A percentile compares a stretch with the other conserved stretches of the same genome.
These are phyloP conservation scores for Aphanoascus verrucosus DNA, from an alignment of 2,329 filamentous ascomycete genomes.

Conservation along the genomic window DNA sequence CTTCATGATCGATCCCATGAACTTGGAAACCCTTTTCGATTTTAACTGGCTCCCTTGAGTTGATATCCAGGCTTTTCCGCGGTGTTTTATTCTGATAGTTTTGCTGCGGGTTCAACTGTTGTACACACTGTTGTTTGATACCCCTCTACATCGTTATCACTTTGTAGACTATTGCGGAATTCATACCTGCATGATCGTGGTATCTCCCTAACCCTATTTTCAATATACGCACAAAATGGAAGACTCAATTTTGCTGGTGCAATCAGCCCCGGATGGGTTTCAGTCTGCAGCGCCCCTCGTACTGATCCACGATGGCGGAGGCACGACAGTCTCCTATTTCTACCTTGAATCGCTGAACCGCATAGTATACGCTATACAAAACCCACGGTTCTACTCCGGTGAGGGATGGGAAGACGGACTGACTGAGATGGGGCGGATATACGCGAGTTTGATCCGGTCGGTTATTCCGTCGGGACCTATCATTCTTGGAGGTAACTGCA, in stretches of 20 bases:
- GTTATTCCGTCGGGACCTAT: conserved; percentile 15
- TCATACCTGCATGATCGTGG: too few species aligned
- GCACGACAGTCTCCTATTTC: conserved; percentile 50
- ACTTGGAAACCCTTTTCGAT: too few species aligned
- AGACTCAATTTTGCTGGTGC: conserved; percentile 14
- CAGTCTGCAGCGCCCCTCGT: conserved; percentile 37
- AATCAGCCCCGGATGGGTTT: conserved; percentile 9
- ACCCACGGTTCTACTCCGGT: conserved; percentile 43
- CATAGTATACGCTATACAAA: conserved; percentile 45
- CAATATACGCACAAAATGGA: too few species aligned
- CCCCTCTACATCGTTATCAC: too few species aligned
- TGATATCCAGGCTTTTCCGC: too few species aligned
- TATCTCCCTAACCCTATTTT: too few species aligned
- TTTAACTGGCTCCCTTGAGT: too few species aligned
- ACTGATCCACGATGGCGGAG: conserved; percentile 52
- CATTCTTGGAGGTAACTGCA: conserved; percentile 16
- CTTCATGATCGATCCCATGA: too few species aligned
- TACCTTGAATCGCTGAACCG: conserved; percentile 43
- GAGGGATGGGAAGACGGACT: conserved; percentile 44
- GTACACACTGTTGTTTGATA: too few species aligned
- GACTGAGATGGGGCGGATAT: conserved; percentile 45
- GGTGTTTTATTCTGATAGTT: too few species aligned
- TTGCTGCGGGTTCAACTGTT: too few species aligned
- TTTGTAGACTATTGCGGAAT: too few species aligned
- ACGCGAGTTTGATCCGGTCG: conserved; percentile 38